Conservation (phyloP, 202 grass and related monocot genomes). For the Cymbopogon flexuosus region DNA sequence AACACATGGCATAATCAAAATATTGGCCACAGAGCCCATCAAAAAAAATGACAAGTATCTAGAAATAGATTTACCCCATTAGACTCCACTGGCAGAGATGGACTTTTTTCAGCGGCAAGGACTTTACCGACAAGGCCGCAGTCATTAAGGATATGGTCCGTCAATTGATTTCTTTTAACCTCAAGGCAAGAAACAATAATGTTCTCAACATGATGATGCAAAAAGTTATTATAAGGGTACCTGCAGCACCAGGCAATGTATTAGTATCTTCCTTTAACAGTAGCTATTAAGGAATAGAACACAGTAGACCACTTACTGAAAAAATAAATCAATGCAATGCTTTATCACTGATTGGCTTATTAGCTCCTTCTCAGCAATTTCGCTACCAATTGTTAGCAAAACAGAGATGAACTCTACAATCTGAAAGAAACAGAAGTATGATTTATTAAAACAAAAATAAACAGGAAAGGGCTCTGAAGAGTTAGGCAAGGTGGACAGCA, state of each 20-base stretch:
- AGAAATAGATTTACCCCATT: constrained; percentile 48
- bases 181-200: constrained; percentile 73
- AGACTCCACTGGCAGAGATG: constrained; percentile 42
- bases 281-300: not conserved
- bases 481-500: constrained; percentile 1
- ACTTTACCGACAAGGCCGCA: constrained; percentile 64
- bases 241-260: constrained; percentile 36
- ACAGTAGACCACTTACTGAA: constrained; percentile 53
- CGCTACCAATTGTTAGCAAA: constrained; percentile 71
- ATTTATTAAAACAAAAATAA: constrained; percentile 20
- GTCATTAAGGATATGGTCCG: constrained; percentile 69
- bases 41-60: not conserved
- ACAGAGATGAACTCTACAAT: constrained; percentile 87
- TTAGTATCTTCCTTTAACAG: not conserved
- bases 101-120: constrained; percentile 53
- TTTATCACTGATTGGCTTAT: constrained; percentile 61
- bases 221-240: constrained; percentile 85
- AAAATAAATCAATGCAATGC: constrained; percentile 62
- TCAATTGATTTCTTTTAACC: constrained; percentile 51
- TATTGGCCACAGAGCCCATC: not conserved
- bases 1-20: constrained; percentile 25
- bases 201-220: constrained; percentile 81
- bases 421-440: constrained; percentile 41
- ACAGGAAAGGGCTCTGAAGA: not conserved
- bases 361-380: constrained; percentile 71